Evolutionary conservation across 2,329 filamentous ascomycete species (phyloP), one percentile per base, ranked within the genome.

Genomic region (Aspergillus sp.): DNA sequence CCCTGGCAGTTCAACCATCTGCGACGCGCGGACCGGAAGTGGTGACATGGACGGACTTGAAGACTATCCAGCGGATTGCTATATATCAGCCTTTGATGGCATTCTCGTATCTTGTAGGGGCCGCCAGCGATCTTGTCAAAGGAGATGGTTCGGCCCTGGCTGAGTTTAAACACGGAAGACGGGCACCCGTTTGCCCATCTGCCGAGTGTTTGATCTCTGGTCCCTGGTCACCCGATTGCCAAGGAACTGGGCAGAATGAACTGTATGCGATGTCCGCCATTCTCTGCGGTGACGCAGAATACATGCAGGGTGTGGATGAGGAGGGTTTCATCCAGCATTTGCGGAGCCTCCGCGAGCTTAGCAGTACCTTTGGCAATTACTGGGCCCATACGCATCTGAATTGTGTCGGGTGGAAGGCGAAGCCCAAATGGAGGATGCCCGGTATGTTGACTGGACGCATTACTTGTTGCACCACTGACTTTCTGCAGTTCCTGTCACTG

Each of bases 341-440:
- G 71, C 37, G 57, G 31, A 27, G 37, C 2, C 57, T 70, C 4
- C 62, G 59, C 7, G 52, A 57, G 8, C 68, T 70, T 17, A 74
- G 72, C 56, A 35, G 55, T 5, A 56, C 61, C 6, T 40, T 74
- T 6, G 73, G 71, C 0, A 71, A 74, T 57, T 73, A 74, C 47
- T 78, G 75, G 76, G 72, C 76, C 6, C 64, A 69, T 21, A 58
- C 76, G n/a, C 60, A 67, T 6, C 55, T 78, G 35, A 59, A 60
- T 15, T 78, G 76, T 60, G 67, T 70, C 14, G 70, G 73, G 39
- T 78, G 73, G 75, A 68, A 72, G 21, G 55, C 68, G 0, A 68
- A 64, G 37, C 57, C 71, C 0, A 69, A 71, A 44, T 76, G 76
- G 61, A 70, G 65, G 21, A 72, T 76, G 41, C 56, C 64, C n/a